Percentiles rank a stretch among this genome's conserved stretches.
Conservation (phyloP, 176 grass and related monocot species). For the Panicum miliaceum region DNA sequence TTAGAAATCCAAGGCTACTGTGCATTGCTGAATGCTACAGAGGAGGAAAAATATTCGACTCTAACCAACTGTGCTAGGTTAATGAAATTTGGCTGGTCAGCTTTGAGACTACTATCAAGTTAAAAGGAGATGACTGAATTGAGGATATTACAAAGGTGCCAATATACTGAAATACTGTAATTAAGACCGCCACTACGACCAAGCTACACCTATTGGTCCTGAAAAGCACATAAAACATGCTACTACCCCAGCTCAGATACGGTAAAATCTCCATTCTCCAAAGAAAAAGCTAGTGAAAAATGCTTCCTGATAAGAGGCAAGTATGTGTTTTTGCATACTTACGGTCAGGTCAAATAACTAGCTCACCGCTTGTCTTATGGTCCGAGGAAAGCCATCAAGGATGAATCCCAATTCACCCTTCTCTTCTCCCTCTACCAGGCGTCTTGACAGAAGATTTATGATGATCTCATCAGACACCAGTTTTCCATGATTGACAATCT, state of each 20-base stretch:
- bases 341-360: conserved; percentile 56
- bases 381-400: conserved; percentile 95
- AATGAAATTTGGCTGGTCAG: not conserved
- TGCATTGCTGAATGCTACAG: not conserved
- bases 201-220: not conserved
- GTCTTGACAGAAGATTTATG: conserved; percentile 81
- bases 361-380: conserved; percentile 98
- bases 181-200: not conserved
- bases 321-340: conserved; percentile 52
- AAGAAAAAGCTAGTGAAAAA: conserved; percentile 14
- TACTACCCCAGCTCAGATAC: not conserved
- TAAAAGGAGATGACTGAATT: not conserved
- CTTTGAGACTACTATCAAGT: not conserved
- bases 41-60: not conserved
- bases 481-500: conserved; percentile 92
- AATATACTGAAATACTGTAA: conserved; percentile 2
- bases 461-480: conserved; percentile 92
- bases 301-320: conserved; percentile 30
- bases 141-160: not conserved
- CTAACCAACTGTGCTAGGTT: not conserved
- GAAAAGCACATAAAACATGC: not conserved
- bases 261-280: not conserved
- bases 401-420: conserved; percentile 95
- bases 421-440: conserved; percentile 68
- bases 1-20: not conserved